Conservation (phyloP, 352 stramenopile species). For the Pythium dissimile region DNA sequence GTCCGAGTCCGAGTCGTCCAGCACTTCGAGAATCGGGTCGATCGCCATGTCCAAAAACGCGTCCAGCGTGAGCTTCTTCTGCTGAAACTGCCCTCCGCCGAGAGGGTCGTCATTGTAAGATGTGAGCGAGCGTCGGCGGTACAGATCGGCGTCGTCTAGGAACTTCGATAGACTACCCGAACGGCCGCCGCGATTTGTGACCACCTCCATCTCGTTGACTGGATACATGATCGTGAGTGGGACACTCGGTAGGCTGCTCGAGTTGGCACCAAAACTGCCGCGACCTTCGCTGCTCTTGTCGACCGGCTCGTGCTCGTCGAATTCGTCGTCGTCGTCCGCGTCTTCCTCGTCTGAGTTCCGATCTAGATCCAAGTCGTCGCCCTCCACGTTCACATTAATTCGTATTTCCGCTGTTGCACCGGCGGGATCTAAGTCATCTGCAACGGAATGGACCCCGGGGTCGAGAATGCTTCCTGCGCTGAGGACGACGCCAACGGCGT, state of each 20-base stretch:
- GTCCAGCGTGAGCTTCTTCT: constrained; percentile 67
- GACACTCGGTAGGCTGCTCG: constrained; percentile 24
- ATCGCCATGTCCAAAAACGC: constrained; percentile 81
- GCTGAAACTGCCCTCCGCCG: constrained; percentile 32
- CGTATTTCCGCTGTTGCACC: background rate
- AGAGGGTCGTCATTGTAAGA: constrained; percentile 70
- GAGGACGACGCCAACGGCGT: constrained; percentile 1
- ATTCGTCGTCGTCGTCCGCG: constrained; percentile 21
- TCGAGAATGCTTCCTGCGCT: constrained; percentile 14
- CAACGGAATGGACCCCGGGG: background rate
- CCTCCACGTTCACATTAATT: constrained; percentile 1
- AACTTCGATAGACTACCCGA: constrained; percentile 78
- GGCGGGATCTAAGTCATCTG: background rate
- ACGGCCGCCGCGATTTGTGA: constrained; percentile 68
- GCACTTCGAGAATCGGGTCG: constrained; percentile 80
- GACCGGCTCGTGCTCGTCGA: constrained; percentile 13
- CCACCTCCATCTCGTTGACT: constrained; percentile 83
- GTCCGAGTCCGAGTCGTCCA: constrained; percentile 84
- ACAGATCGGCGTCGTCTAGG: constrained; percentile 69
- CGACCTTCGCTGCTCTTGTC: constrained; percentile 17
- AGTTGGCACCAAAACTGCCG: constrained; percentile 4
- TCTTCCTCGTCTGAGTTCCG: constrained; percentile 18
- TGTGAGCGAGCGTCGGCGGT: constrained; percentile 66
- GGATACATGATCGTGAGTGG: constrained; percentile 69
- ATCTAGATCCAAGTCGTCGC: constrained; percentile 8